phyloP scores from a whole-genome alignment of 2,329 filamentous ascomycete genomes.

The Fusarium sp. region DNA sequence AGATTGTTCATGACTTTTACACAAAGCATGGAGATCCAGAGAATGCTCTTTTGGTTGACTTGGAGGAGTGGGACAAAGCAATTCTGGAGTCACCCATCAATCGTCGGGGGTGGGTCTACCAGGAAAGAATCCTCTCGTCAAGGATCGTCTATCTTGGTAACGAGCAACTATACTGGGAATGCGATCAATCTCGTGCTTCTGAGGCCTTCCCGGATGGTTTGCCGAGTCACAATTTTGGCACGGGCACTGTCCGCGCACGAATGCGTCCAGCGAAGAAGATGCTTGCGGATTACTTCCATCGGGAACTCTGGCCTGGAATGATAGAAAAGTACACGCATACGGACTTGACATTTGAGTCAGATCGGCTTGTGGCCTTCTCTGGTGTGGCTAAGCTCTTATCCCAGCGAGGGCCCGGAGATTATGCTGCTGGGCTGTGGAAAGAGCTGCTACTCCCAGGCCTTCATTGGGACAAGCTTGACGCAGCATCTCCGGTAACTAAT shows the following conservation, averaged over 20 bases:
- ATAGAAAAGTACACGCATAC: not conserved
- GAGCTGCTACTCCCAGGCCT: not conserved
- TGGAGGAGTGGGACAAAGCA: not conserved
- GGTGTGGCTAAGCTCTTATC: not conserved
- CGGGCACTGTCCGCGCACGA: not conserved
- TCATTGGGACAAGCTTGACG: not conserved
- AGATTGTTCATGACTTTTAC: not conserved
- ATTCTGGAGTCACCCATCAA: not conserved
- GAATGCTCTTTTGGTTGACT: not conserved
- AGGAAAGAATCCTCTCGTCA: not conserved
- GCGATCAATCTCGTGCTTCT: not conserved
- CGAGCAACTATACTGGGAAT: slow-evolving; percentile 10
- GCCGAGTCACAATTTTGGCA: not conserved
- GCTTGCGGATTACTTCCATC: not conserved
- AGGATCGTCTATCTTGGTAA: slow-evolving; percentile 2
- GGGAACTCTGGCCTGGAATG: not conserved
- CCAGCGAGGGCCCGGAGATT: not conserved
- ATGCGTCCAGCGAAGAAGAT: not conserved
- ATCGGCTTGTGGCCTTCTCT: not conserved
- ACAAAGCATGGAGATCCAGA: not conserved
- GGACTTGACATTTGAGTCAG: not conserved
- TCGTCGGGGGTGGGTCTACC: slow-evolving; percentile 4
- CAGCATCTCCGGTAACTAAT: not conserved
- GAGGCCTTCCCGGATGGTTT: not conserved
- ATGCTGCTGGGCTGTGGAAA: not conserved